Conservation (phyloP, 306 rosid species). For the Citrullus mucosospermus region DNA sequence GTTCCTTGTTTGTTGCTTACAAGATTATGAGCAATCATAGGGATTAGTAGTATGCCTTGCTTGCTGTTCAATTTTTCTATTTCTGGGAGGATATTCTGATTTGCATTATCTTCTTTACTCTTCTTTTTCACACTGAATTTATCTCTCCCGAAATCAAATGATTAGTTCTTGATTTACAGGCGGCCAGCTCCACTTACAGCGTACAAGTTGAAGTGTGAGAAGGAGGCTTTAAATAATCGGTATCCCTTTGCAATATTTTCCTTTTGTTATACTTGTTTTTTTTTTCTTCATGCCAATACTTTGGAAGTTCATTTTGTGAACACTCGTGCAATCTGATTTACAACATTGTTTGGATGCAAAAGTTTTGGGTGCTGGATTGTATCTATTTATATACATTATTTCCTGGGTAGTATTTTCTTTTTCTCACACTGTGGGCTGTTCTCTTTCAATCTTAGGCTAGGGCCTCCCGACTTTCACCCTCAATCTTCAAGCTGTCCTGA, state of each 20-base stretch:
- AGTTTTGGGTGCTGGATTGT: neutral
- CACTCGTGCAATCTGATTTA: neutral
- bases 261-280: no score
- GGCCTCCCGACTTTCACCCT: slow-evolving; percentile 84
- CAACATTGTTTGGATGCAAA: neutral
- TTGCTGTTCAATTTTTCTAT: neutral
- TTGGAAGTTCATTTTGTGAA: neutral
- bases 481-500: slow-evolving; percentile 78
- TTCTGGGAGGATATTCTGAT: neutral
- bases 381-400: neutral
- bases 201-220: slow-evolving; percentile 89
- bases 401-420: neutral
- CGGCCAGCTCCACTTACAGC: slow-evolving; percentile 51
- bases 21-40: neutral
- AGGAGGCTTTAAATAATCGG: slow-evolving; percentile 72
- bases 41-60: neutral
- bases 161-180: slow-evolving; percentile 35
- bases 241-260: slow-evolving; percentile 12
- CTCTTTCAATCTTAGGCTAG: slow-evolving; percentile 48
- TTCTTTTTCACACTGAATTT: neutral
- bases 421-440: slow-evolving; percentile 1
- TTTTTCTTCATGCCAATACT: neutral
- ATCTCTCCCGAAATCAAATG: neutral
- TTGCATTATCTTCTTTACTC: neutral
- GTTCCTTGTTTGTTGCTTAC: neutral